A percentile compares a stretch with the other conserved stretches of the same genome.
Conservation (phyloP, 2,329 filamentous ascomycete species). For the Sclerotinia subarctica region DNA sequence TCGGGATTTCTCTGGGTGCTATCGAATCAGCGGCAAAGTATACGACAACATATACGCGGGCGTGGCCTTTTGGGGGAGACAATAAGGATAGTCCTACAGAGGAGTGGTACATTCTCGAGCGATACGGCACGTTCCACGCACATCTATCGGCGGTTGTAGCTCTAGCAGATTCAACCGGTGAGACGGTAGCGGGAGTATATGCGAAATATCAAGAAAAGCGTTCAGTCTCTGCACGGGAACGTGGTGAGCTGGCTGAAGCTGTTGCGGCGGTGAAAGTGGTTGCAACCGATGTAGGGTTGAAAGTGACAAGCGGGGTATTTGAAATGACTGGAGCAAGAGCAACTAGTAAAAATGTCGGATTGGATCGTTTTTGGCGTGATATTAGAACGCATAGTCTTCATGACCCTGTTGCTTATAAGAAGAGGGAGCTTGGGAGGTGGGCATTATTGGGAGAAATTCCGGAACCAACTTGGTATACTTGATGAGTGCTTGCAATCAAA, state of each 20-base stretch:
- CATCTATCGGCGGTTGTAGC: constrained; percentile 59
- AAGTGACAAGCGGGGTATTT: constrained; percentile 59
- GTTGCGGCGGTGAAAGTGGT: constrained; percentile 62
- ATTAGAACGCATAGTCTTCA: constrained; percentile 64
- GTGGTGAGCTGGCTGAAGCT: constrained; percentile 61
- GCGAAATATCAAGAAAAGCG: constrained; percentile 43
- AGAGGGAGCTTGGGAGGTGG: constrained; percentile 58
- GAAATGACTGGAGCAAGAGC: constrained; percentile 60
- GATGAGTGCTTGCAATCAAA: too few relatives aligned
- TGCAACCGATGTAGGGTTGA: constrained; percentile 56
- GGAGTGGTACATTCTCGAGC: constrained; percentile 63
- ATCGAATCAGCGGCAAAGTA: constrained; percentile 55
- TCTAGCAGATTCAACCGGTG: constrained; percentile 54
- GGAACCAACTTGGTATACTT: constrained; percentile 59
- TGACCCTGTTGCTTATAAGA: constrained; percentile 66
- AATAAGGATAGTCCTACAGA: constrained; percentile 56
- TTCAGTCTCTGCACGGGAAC: constrained; percentile 48
- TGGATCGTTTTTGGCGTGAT: constrained; percentile 66
- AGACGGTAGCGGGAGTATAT: constrained; percentile 49
- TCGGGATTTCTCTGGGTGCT: constrained; percentile 60
- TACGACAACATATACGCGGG: constrained; percentile 53
- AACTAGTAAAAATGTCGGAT: constrained; percentile 54
- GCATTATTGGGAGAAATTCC: constrained; percentile 51
- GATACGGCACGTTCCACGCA: constrained; percentile 62
- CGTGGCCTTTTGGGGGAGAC: constrained; percentile 64